A percentile compares a stretch with the other conserved stretches of the same genome.
Conservation (phyloP, 2,329 filamentous ascomycete genomes). For the Trichoderma sp. region DNA sequence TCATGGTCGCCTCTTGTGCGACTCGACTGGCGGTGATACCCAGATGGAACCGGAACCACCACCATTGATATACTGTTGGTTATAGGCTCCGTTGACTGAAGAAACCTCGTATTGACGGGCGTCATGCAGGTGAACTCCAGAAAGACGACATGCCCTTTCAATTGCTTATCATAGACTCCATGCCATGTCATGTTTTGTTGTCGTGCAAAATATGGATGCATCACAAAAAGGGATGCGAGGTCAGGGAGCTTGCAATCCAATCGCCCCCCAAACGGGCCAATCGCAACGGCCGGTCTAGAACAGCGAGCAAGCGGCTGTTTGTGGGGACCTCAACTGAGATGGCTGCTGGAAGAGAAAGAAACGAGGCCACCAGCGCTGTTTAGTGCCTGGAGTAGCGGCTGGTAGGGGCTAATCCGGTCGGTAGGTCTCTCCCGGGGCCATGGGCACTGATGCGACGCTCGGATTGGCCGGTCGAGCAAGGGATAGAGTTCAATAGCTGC, state of each 20-base stretch:
- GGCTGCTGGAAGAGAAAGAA: background rate
- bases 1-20: background rate
- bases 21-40: constrained; percentile 19
- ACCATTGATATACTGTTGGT: background rate
- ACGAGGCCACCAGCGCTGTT: background rate
- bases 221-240: background rate
- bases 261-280: background rate
- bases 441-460: too few relatives aligned
- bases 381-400: background rate
- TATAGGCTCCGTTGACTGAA: background rate
- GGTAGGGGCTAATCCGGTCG: background rate
- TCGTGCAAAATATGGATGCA: background rate
- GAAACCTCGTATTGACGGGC: constrained; percentile 1
- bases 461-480: background rate
- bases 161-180: background rate
- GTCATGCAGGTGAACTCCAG: background rate
- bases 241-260: background rate
- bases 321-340: constrained; percentile 3
- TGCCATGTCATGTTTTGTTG: constrained; percentile 2
- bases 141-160: background rate
- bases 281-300: constrained; percentile 1
- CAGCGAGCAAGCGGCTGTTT: constrained; percentile 7
- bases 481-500: constrained; percentile 11
- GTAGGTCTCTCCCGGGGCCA: background rate
- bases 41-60: background rate